phyloP scores from a whole-genome alignment of 2,329 filamentous ascomycete species.

The Diplodia sapinea region DNA sequence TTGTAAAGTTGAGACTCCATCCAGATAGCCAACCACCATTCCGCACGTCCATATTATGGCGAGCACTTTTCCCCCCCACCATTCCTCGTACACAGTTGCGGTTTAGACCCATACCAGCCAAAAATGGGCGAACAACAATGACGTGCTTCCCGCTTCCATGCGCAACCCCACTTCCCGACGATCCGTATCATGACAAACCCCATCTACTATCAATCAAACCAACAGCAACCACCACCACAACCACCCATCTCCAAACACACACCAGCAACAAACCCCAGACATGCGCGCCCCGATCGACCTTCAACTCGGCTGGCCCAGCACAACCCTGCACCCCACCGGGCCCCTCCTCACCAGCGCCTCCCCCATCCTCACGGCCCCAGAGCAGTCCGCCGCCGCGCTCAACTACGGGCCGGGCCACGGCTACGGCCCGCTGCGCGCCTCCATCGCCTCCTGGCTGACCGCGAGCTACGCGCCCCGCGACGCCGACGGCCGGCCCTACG shows the following conservation, averaged over 20 bases:
- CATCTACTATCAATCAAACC: background rate
- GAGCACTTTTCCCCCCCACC: no score
- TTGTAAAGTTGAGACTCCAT: no score
- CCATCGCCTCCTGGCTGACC: constrained; percentile 73
- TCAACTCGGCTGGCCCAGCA: constrained; percentile 70
- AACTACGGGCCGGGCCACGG: constrained; percentile 82
- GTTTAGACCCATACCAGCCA: background rate
- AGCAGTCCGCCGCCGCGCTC: constrained; percentile 63
- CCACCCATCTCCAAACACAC: background rate
- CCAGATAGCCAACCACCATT: no score
- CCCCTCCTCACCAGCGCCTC: constrained; percentile 67
- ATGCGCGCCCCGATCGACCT: constrained; percentile 62
- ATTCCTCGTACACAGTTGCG: background rate
- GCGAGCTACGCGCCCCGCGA: constrained; percentile 59
- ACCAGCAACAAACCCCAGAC: background rate
- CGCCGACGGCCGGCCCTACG: constrained; percentile 37
- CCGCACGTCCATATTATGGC: no score
- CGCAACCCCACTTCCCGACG: background rate
- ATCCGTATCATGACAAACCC: background rate
- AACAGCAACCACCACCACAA: background rate
- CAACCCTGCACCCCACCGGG: constrained; percentile 67
- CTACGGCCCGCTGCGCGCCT: constrained; percentile 68
- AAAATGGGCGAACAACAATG: background rate
- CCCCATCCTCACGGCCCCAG: constrained; percentile 65
- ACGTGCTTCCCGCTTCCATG: background rate